Percentiles rank a stretch among this genome's conserved stretches.
These are phyloP conservation scores for Earliella scabrosa DNA, from an alignment of 1,284 basidiomycete species.

Conservation along the genomic window DNA sequence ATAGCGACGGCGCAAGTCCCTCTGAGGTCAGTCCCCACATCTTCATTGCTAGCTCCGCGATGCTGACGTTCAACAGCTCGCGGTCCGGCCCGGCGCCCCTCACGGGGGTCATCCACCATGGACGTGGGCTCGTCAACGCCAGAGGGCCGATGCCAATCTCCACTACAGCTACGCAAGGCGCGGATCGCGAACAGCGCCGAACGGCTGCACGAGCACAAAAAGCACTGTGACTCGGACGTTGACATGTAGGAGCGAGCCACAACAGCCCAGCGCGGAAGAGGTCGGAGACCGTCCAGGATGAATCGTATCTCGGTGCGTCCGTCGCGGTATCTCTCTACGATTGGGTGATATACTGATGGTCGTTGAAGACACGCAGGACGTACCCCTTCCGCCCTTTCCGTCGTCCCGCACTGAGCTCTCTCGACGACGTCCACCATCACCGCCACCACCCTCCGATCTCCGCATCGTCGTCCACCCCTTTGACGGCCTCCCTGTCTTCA, in stretches of 20 bases:
- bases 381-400: conserved; percentile 53
- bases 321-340: neutral
- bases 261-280: no score
- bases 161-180: conserved; percentile 56
- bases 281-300: no score
- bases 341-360: no score
- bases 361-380: conserved; percentile 36
- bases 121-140: no score
- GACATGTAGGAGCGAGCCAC: conserved; percentile 15
- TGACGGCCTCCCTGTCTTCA: conserved; percentile 11
- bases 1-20: conserved; percentile 1
- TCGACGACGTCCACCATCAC: conserved; percentile 27
- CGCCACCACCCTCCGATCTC: conserved; percentile 39
- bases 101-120: no score
- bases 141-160: no score
- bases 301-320: conserved; percentile 20
- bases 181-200: no score
- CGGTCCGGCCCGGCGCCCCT: no score
- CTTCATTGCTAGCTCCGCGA: no score
- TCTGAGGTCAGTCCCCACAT: neutral
- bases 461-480: conserved; percentile 30
- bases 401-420: conserved; percentile 37
- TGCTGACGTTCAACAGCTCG: no score
- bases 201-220: conserved; percentile 9
- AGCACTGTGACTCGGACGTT: no score